Percentiles rank a stretch among this genome's conserved stretches.
Conservation (phyloP, 2,329 filamentous ascomycete species). For the Colletotrichum sp. region DNA sequence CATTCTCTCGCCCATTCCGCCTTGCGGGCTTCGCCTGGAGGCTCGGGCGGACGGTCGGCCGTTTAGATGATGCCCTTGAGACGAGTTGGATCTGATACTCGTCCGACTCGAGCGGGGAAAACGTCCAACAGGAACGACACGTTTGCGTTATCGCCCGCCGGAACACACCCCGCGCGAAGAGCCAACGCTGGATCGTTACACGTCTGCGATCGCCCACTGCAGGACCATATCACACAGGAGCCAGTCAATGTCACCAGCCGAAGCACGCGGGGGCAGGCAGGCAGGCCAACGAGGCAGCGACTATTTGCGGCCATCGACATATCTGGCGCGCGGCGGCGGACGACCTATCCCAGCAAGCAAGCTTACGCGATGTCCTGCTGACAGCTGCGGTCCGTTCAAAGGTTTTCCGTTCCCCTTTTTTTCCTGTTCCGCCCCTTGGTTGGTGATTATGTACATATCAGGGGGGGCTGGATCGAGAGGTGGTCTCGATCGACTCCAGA, state of each 20-base stretch:
- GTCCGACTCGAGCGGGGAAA: neutral
- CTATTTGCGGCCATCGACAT: neutral
- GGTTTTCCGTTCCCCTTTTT: neutral
- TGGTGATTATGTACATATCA: neutral
- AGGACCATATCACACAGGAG: neutral
- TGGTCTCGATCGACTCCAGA: conserved; percentile 18
- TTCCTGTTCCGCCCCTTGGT: neutral
- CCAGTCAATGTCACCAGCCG: neutral
- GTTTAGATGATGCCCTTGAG: neutral
- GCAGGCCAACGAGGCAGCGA: neutral
- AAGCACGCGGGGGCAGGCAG: neutral
- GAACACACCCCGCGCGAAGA: neutral
- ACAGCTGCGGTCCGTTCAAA: neutral
- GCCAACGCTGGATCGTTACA: neutral
- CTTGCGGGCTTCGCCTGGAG: neutral
- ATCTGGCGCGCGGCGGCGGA: neutral
- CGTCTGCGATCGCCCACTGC: neutral
- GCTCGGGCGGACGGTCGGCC: neutral
- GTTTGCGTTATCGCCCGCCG: neutral
- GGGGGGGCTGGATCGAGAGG: conserved; percentile 1
- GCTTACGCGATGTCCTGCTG: neutral
- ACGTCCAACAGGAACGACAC: neutral
- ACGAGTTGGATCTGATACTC: conserved; percentile 9
- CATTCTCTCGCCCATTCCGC: neutral
- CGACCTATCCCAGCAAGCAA: neutral